Base-by-base conservation (phyloP, 2,329 filamentous ascomycete species). In the Pestalotiopsis sp. region DNA sequence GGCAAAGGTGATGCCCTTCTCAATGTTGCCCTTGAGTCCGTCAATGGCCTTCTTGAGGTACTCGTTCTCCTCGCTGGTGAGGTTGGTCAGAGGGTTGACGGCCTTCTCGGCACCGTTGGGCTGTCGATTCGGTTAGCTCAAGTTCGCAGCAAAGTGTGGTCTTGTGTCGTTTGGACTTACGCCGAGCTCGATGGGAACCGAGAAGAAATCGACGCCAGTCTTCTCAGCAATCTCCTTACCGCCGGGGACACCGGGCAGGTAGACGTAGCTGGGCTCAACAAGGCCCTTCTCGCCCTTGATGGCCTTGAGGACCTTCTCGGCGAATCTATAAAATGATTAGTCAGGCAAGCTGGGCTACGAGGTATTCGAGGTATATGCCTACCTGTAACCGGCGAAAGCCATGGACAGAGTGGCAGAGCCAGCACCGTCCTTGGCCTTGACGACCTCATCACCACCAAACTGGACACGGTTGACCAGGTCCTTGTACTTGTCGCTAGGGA, bases 371-470 rank as follows among this genome's bases (percentile, higher is more conserved):
- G 27, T 27, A 27, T 36, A 56, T 69, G 78, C 87, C 74, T 84
- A 95, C 92, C 94, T 92, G 90, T 91, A 98, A 75, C 96, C 96
- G 75, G 96, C 96, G 80, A 94, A 97, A 70, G 94, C 94, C 94
- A 97, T 97, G 76, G 94, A 97, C 67, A 97, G 88, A 69, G 94
- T 97, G 74, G 94, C 94, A 70, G 93, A 97, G 73, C 94, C 94
- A 79, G 91, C 91, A 78, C 94, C 94, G 74, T 96, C 93, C 90
- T 97, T 97, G 80, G 94, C 94, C 88, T 95, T 91, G 81, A 97
- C 94, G 72, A 97, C 94, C 86, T 97, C 94, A 76, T 99, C 96
- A 87, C 96, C 96, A 81, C 96, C 96, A 76, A 98, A 98, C 83
- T 99, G 96, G 68, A 98, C 93, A 85, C 96, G 94, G 85, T 98